Evolutionary conservation across 331 rosid species (phyloP).

Genomic region (Malus hybrid): DNA sequence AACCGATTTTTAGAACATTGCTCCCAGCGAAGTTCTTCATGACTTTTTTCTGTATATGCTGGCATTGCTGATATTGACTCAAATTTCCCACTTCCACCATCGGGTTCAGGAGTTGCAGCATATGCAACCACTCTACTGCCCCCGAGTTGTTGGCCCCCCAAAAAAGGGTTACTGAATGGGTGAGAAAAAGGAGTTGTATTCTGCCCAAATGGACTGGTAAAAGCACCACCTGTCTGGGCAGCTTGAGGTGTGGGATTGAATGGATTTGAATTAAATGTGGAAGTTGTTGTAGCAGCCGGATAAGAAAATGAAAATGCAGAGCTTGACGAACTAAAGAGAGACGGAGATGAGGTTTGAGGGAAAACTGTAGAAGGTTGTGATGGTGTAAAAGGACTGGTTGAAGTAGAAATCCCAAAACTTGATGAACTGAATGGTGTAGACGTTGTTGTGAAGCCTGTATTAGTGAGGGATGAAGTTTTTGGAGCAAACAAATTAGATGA

Average conservation of each 20-base stretch:
- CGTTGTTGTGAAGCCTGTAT: slow-evolving; percentile 46
- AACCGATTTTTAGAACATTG: too few species aligned
- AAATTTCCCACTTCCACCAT: slow-evolving; percentile 48
- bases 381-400: slow-evolving; percentile 29
- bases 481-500: slow-evolving; percentile 61
- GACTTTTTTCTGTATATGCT: slow-evolving; percentile 82
- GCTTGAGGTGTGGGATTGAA: slow-evolving; percentile 50
- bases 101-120: slow-evolving; percentile 73
- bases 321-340: slow-evolving; percentile 29
- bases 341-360: slow-evolving; percentile 37
- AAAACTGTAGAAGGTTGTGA: slow-evolving; percentile 49
- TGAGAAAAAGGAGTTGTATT: neutral
- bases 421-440: slow-evolving; percentile 59
- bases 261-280: slow-evolving; percentile 42
- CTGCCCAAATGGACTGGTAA: slow-evolving; percentile 24
- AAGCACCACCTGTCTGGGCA: slow-evolving; percentile 42
- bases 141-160: too few species aligned
- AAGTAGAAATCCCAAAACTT: slow-evolving; percentile 38
- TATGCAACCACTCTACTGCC: slow-evolving; percentile 24
- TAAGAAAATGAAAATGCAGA: slow-evolving; percentile 29
- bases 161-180: slow-evolving; percentile 18
- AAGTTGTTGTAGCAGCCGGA: slow-evolving; percentile 41
- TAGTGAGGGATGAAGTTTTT: slow-evolving; percentile 45
- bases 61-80: slow-evolving; percentile 97
- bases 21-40: slow-evolving; percentile 95